These are phyloP conservation scores for Anisodus acutangulus DNA, from an alignment of 257 asterid species.

Conservation along the genomic window DNA sequence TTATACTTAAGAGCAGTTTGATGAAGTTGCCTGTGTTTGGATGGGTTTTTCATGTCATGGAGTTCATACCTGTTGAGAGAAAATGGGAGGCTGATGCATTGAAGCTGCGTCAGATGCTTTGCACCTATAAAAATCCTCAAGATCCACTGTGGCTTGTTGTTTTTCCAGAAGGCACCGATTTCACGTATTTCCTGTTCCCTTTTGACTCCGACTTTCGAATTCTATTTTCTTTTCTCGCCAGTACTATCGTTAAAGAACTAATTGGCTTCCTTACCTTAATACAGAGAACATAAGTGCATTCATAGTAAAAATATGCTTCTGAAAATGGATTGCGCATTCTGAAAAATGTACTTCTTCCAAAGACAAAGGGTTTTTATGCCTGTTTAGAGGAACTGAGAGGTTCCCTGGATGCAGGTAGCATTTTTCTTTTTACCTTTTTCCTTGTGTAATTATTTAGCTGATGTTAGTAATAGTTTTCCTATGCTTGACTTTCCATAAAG, in stretches of 20 bases:
- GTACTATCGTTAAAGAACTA: not conserved
- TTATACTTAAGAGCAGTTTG: slow-evolving; percentile 81
- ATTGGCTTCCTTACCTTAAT: slow-evolving; percentile 19
- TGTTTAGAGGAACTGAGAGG: slow-evolving; percentile 68
- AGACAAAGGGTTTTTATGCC: slow-evolving; percentile 78
- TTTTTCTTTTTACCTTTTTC: slow-evolving; percentile 18
- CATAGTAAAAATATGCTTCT: slow-evolving; percentile 76
- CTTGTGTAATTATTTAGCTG: not conserved
- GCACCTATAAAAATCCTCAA: slow-evolving; percentile 55
- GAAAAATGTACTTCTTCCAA: slow-evolving; percentile 83
- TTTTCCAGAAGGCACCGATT: slow-evolving; percentile 97
- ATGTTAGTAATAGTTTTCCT: not conserved
- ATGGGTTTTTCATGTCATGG: slow-evolving; percentile 84
- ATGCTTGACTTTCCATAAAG: not conserved
- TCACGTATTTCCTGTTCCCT: slow-evolving; percentile 56
- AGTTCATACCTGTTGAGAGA: slow-evolving; percentile 87
- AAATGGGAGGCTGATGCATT: slow-evolving; percentile 83
- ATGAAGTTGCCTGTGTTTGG: slow-evolving; percentile 90
- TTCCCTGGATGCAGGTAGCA: slow-evolving; percentile 85
- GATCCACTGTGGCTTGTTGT: slow-evolving; percentile 92
- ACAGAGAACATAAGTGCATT: slow-evolving; percentile 86
- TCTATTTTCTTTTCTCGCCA: not conserved
- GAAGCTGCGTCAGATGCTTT: slow-evolving; percentile 58
- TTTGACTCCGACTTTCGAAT: slow-evolving; percentile 25
- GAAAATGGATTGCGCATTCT: slow-evolving; percentile 76